A percentile compares a stretch with the other conserved stretches of the same genome.
These are phyloP conservation scores for Vigna unguiculata DNA, from an alignment of 306 rosid genomes.

Conservation along the genomic window DNA sequence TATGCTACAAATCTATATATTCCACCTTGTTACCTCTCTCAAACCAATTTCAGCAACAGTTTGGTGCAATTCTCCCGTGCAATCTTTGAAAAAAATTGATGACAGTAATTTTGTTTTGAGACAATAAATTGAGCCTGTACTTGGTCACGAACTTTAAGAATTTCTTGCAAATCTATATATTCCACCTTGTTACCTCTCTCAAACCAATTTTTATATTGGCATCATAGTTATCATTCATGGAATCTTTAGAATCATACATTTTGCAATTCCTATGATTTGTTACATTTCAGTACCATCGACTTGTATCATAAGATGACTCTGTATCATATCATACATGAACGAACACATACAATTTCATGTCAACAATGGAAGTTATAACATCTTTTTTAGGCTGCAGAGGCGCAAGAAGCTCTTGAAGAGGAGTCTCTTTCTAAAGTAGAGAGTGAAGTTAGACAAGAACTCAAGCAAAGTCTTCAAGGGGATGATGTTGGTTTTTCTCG, in stretches of 20 bases:
- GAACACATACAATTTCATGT: background rate
- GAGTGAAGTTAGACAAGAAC: constrained; percentile 88
- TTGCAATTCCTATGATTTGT: background rate
- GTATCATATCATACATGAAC: background rate
- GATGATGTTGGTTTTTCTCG: constrained; percentile 75
- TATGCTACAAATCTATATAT: background rate
- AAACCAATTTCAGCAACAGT: too few relatives aligned
- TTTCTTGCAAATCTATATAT: background rate
- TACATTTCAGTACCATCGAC: background rate
- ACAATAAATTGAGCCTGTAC: background rate
- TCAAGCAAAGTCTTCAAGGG: constrained; percentile 71
- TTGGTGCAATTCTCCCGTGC: background rate
- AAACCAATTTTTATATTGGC: background rate
- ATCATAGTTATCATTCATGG: background rate
- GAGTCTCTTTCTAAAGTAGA: constrained; percentile 93
- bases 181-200: background rate
- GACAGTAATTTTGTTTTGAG: background rate
- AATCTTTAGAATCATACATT: background rate
- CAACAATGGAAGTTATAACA: constrained; percentile 48
- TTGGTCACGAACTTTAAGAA: background rate
- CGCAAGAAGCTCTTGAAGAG: constrained; percentile 97
- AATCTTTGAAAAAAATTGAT: background rate
- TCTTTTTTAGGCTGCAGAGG: constrained; percentile 95
- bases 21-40: too few relatives aligned
- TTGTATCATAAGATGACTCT: background rate